phyloP scores from a whole-genome alignment of 1,139 yeast species.

The Kodamaea alishanica region DNA sequence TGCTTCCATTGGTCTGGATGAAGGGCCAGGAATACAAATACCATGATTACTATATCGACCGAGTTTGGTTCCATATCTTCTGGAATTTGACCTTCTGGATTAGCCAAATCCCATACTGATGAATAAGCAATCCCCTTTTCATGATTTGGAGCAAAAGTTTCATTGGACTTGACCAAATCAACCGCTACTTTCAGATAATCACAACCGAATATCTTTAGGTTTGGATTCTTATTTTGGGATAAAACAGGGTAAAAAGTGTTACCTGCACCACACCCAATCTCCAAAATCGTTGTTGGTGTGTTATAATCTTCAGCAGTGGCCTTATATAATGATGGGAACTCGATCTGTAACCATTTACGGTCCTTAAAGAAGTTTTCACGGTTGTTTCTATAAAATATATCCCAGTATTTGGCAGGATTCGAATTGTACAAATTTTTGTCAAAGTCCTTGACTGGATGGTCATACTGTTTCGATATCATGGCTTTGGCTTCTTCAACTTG shows the following conservation, averaged over 20 bases:
- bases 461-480: conserved; percentile 71
- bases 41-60: conserved; percentile 88
- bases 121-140: conserved; percentile 66
- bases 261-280: conserved; percentile 98
- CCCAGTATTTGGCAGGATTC: conserved; percentile 95
- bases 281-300: conserved; percentile 73
- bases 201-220: conserved; percentile 73
- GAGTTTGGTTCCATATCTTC: conserved; percentile 78
- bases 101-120: conserved; percentile 94
- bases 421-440: conserved; percentile 75
- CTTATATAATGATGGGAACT: conserved; percentile 80
- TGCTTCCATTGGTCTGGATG: conserved; percentile 88
- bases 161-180: conserved; percentile 68
- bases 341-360: conserved; percentile 92
- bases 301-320: conserved; percentile 64
- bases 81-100: conserved; percentile 69
- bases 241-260: conserved; percentile 91
- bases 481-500: conserved; percentile 74
- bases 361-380: conserved; percentile 93
- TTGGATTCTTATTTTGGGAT: conserved; percentile 74
- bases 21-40: conserved; percentile 89
- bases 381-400: conserved; percentile 85
- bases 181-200: conserved; percentile 92
- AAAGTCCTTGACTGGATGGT: conserved; percentile 78
- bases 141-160: conserved; percentile 46